A percentile compares a stretch with the other conserved stretches of the same genome.
Conservation (phyloP, 208 protist species). For the Crithidia fasciculata region DNA sequence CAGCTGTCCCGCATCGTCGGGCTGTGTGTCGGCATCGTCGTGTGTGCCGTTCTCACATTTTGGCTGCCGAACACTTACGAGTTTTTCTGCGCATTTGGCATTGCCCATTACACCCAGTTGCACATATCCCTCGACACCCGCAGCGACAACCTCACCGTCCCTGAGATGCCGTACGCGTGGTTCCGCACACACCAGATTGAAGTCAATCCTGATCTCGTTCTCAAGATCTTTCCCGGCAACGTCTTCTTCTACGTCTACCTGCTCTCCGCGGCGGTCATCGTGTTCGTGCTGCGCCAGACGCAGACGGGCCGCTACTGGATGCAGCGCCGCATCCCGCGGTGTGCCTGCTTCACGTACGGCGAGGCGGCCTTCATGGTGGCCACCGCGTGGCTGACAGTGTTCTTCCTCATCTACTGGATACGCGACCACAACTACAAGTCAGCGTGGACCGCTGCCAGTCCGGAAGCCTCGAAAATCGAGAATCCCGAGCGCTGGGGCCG, state of each 20-base stretch:
- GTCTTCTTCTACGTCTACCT: constrained; percentile 67
- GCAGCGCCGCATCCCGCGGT: constrained; percentile 24
- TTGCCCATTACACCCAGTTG: constrained; percentile 32
- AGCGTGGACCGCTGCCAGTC: constrained; percentile 11
- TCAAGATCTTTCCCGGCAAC: constrained; percentile 73
- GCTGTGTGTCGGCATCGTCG: constrained; percentile 21
- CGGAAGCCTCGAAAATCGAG: background rate
- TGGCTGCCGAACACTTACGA: constrained; percentile 62
- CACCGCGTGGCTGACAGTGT: constrained; percentile 33
- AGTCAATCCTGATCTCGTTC: constrained; percentile 26
- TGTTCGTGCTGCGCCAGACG: constrained; percentile 35
- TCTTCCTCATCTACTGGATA: constrained; percentile 72
- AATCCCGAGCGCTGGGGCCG: constrained; percentile 50
- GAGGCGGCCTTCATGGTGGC: constrained; percentile 34
- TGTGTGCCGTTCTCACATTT: constrained; percentile 38
- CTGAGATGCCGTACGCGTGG: constrained; percentile 54
- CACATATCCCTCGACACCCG: background rate
- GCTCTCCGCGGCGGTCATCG: constrained; percentile 27
- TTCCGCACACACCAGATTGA: constrained; percentile 43
- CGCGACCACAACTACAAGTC: constrained; percentile 67
- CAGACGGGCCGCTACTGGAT: constrained; percentile 23
- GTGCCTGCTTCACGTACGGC: constrained; percentile 27
- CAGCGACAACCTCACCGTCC: constrained; percentile 21
- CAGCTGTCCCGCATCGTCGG: constrained; percentile 15
- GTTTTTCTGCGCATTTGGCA: constrained; percentile 28